A percentile compares a stretch with the other conserved stretches of the same genome.
Evolutionary conservation across 148 eudicot species (phyloP).

Genomic region (Rhododendron vialii): DNA sequence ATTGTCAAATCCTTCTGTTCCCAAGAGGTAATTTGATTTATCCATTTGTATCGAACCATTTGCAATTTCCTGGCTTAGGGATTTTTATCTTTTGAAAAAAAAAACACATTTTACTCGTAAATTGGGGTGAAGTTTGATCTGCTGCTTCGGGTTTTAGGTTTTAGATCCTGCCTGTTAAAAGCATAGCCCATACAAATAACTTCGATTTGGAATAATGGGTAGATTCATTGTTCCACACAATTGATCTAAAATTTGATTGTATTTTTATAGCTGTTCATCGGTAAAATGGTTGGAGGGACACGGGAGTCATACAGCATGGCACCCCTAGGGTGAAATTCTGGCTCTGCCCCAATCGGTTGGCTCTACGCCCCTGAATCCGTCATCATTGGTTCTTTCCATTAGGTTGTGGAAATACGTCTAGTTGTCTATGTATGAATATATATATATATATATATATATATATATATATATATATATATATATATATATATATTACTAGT

Average conservation of each 20-base stretch:
- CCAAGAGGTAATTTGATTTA: constrained; percentile 28
- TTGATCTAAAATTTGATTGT: not conserved
- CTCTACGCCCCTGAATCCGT: no score
- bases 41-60: not conserved
- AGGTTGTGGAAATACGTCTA: not conserved
- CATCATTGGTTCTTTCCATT: not conserved
- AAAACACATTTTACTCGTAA: not conserved
- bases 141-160: not conserved
- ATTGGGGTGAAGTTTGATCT: not conserved
- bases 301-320: no score
- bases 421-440: no score
- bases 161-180: not conserved
- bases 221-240: not conserved
- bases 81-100: not conserved
- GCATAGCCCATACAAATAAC: not conserved
- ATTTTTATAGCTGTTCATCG: not conserved
- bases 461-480: no score
- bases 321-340: no score
- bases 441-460: no score
- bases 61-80: not conserved
- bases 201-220: not conserved
- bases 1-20: constrained; percentile 23
- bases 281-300: no score
- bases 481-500: not conserved
- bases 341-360: no score